Evolutionary conservation across 2,329 filamentous ascomycete genomes (phyloP).

Genomic region (Sclerotinia trifoliorum): DNA sequence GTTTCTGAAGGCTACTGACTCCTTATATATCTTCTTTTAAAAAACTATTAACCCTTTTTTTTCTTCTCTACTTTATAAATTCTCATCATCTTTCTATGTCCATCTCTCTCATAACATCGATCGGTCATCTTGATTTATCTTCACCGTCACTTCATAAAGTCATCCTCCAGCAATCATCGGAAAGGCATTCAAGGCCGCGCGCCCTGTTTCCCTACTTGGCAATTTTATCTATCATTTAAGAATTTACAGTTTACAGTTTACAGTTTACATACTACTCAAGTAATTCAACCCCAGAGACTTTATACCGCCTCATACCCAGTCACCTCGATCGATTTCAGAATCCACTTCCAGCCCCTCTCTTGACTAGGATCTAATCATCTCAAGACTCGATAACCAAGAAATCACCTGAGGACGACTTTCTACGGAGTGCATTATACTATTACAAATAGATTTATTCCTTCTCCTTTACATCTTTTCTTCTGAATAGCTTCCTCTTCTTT

Average conservation of each 20-base stretch:
- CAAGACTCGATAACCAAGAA: background rate
- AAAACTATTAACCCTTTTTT: background rate
- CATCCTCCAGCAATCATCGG: background rate
- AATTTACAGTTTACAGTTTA: too few species aligned
- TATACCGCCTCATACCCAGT: slow-evolving; percentile 17
- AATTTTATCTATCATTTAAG: slow-evolving; percentile 9
- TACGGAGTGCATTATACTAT: background rate
- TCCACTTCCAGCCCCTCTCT: slow-evolving; percentile 20
- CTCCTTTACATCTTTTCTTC: background rate
- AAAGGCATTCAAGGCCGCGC: background rate
- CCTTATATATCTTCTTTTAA: background rate
- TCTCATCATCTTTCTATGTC: background rate
- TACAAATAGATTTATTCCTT: slow-evolving; percentile 10
- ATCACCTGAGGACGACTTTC: slow-evolving; percentile 12
- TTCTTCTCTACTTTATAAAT: background rate
- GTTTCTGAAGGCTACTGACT: background rate
- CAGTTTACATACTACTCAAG: background rate
- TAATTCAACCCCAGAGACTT: background rate
- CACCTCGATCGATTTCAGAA: background rate
- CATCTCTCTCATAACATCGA: background rate
- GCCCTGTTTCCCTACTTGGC: slow-evolving; percentile 13
- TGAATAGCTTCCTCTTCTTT: background rate
- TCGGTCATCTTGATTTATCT: background rate
- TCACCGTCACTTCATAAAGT: slow-evolving; percentile 17
- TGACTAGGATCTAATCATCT: slow-evolving; percentile 16